Conservation (phyloP, 1,284 basidiomycete species). For the Apiotrichum veenhuisii region DNA sequence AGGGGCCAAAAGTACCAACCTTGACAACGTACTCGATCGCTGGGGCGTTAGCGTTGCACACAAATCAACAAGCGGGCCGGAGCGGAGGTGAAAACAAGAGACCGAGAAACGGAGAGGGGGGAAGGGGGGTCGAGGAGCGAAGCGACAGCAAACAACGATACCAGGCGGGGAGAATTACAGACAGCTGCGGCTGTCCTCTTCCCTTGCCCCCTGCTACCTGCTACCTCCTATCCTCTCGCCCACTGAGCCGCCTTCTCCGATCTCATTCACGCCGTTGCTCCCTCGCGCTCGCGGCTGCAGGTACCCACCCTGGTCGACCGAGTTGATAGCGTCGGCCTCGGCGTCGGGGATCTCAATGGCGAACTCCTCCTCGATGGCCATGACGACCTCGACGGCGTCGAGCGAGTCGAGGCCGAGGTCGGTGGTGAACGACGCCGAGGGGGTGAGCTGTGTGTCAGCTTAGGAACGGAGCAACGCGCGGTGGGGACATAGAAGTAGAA, state of each 20-base stretch:
- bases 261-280: too few relatives aligned
- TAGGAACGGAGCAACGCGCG: too few relatives aligned
- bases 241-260: too few relatives aligned
- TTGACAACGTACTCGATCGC: constrained; percentile 97
- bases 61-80: neutral
- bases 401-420: constrained; percentile 96
- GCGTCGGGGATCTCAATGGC: constrained; percentile 78
- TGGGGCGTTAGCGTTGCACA: constrained; percentile 41
- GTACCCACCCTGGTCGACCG: constrained; percentile 79
- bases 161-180: too few relatives aligned
- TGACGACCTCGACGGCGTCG: constrained; percentile 97
- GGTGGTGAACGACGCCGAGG: constrained; percentile 70
- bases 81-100: neutral
- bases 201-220: too few relatives aligned
- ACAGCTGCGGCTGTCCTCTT: too few relatives aligned
- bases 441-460: constrained; percentile 67
- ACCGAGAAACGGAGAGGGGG: neutral
- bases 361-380: constrained; percentile 97
- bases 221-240: too few relatives aligned
- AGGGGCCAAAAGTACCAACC: constrained; percentile 27
- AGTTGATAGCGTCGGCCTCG: constrained; percentile 97
- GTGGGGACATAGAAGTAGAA: too few relatives aligned
- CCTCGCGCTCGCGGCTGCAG: neutral
- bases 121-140: neutral
- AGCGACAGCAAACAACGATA: too few relatives aligned